phyloP scores from a whole-genome alignment of 164 flowering plant genomes.

The Echeveria elegans region DNA sequence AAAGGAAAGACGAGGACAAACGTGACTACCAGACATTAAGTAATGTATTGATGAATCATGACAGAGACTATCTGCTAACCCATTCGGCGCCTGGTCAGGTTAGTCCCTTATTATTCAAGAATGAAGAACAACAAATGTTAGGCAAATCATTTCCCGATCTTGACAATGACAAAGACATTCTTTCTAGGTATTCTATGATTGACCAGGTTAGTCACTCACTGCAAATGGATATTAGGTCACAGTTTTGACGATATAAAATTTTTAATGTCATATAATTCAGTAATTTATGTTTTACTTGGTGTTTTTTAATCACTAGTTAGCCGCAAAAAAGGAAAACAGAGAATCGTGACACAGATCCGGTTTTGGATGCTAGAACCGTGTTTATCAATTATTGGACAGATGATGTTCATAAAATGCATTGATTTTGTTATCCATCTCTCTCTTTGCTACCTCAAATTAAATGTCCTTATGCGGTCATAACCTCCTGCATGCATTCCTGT shows the following conservation, averaged over 20 bases:
- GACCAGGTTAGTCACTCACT: slow-evolving; percentile 3
- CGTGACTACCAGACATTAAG: slow-evolving; percentile 45
- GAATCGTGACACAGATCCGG: too few relatives aligned
- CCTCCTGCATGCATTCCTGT: neutral
- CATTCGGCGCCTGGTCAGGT: neutral
- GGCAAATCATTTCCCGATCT: neutral
- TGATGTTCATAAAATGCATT: neutral
- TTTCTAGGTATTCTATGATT: slow-evolving; percentile 13
- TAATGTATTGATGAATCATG: slow-evolving; percentile 28
- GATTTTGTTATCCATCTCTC: neutral
- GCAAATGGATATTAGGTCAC: neutral
- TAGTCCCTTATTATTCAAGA: neutral
- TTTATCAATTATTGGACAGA: neutral
- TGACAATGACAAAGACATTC: neutral
- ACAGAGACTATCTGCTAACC: slow-evolving; percentile 40
- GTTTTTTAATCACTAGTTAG: too few relatives aligned
- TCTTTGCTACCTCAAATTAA: too few relatives aligned
- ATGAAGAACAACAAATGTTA: neutral
- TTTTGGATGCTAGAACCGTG: neutral
- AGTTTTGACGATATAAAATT: too few relatives aligned
- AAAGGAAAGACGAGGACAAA: slow-evolving; percentile 30
- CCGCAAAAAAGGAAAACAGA: too few relatives aligned
- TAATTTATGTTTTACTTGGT: too few relatives aligned
- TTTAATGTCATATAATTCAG: neutral
- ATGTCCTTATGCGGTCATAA: too few relatives aligned